Conservation (phyloP, 805 yeast species). For the Millerago galiae region DNA sequence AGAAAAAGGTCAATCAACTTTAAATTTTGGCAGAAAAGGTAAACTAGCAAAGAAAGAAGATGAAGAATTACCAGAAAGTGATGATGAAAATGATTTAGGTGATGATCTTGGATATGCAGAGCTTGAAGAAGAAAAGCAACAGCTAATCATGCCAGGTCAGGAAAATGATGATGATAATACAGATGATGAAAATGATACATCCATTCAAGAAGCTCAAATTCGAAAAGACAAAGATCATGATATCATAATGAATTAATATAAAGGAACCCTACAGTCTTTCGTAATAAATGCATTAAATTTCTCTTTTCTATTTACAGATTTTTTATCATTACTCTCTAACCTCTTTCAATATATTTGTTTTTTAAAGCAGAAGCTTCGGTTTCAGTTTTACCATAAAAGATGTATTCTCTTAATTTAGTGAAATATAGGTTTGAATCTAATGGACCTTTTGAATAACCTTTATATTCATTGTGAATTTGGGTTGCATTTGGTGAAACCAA, state of each 20-base stretch:
- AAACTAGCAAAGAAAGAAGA: conserved; percentile 10
- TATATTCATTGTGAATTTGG: conserved; percentile 56
- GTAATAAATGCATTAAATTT: conserved; percentile 2
- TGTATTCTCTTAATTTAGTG: conserved; percentile 65
- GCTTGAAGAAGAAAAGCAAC: conserved; percentile 4
- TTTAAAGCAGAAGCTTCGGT: conserved; percentile 23
- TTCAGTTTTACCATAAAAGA: conserved; percentile 62
- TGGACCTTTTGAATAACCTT: conserved; percentile 67
- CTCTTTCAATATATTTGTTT: conserved; percentile 25
- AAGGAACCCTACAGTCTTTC: neutral
- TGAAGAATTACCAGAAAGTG: conserved; percentile 22
- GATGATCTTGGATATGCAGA: conserved; percentile 12
- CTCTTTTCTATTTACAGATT: conserved; percentile 10
- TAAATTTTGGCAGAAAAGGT: conserved; percentile 23
- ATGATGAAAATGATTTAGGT: conserved; percentile 17
- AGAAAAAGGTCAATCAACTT: conserved; percentile 37
- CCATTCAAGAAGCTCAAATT: conserved; percentile 4
- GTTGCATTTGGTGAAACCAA: conserved; percentile 73
- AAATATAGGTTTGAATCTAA: conserved; percentile 69
- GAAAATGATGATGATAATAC: conserved; percentile 9
- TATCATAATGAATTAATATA: conserved; percentile 16
- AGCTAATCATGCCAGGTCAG: conserved; percentile 6
- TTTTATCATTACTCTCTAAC: conserved; percentile 15
- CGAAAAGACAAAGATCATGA: conserved; percentile 20
- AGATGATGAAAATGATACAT: conserved; percentile 9